Percentiles rank a stretch among this genome's conserved stretches.
phyloP scores from a whole-genome alignment of 2,329 filamentous ascomycete genomes.

The Ramichloridium luteum region DNA sequence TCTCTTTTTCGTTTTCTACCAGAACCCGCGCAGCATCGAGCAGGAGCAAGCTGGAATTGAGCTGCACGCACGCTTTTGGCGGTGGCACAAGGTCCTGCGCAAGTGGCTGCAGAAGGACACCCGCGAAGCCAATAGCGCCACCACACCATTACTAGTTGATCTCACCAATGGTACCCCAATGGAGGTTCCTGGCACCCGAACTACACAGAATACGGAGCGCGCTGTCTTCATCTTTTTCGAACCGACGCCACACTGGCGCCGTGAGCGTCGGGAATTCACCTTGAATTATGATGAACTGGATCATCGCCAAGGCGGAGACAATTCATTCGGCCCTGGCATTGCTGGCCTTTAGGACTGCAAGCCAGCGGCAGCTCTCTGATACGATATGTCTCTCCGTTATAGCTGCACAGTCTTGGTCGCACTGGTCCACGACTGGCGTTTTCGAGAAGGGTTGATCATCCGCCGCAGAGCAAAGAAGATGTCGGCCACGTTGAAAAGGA shows the following conservation, averaged over 20 bases:
- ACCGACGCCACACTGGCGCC: constrained; percentile 37
- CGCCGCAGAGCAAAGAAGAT: too few relatives aligned
- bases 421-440: too few relatives aligned
- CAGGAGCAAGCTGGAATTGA: constrained; percentile 55
- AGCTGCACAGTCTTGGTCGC: too few relatives aligned
- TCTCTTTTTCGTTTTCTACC: constrained; percentile 59
- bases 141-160: constrained; percentile 20
- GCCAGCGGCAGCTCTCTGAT: too few relatives aligned
- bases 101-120: constrained; percentile 46
- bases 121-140: constrained; percentile 24
- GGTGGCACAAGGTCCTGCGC: constrained; percentile 42
- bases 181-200: constrained; percentile 28
- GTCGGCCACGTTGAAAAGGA: too few relatives aligned
- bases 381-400: too few relatives aligned
- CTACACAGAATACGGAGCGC: constrained; percentile 36
- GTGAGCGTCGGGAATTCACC: constrained; percentile 40
- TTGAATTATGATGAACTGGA: constrained; percentile 42
- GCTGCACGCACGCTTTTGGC: constrained; percentile 41
- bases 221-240: constrained; percentile 46
- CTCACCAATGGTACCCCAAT: constrained; percentile 17
- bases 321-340: neutral
- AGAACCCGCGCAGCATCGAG: constrained; percentile 51
- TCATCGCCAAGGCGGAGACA: constrained; percentile 25
- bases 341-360: too few relatives aligned
- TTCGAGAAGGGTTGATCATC: too few relatives aligned